phyloP scores from a whole-genome alignment of 495 filamentous ascomycete genomes.

The Penicillium ochrochloron region DNA sequence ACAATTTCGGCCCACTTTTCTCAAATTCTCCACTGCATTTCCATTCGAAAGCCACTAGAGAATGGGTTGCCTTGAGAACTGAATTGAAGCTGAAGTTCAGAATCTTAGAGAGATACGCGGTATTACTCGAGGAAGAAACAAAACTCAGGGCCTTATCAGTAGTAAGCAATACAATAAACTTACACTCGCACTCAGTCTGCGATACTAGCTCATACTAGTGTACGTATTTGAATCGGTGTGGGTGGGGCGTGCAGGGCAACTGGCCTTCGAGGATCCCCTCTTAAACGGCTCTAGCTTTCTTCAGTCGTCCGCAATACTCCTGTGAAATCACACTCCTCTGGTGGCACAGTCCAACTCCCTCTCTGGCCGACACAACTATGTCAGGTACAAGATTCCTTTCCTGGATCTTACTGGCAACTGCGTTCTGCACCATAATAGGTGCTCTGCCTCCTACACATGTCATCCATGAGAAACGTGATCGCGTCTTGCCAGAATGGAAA shows the following conservation, averaged over 20 bases:
- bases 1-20: background rate
- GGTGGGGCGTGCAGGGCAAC: background rate
- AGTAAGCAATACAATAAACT: background rate
- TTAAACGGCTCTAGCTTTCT: background rate
- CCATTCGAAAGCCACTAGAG: background rate
- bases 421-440: background rate
- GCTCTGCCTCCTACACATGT: slow-evolving; percentile 1
- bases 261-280: background rate
- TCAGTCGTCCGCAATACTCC: background rate
- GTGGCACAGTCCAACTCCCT: slow-evolving; percentile 1
- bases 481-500: background rate
- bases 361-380: background rate
- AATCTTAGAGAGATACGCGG: no score
- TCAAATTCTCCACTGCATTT: background rate
- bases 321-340: background rate
- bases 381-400: background rate
- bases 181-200: background rate
- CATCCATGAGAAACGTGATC: slow-evolving; percentile 3
- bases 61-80: background rate
- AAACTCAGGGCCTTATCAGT: background rate
- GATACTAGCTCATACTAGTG: background rate
- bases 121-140: background rate
- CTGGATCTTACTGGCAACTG: slow-evolving; percentile 2
- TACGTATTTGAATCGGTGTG: background rate
- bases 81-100: background rate